Percentiles rank a stretch among this genome's conserved stretches.
phyloP scores from a whole-genome alignment of 371 early-diverging fungal species.

The Fennellomyces sp. region DNA sequence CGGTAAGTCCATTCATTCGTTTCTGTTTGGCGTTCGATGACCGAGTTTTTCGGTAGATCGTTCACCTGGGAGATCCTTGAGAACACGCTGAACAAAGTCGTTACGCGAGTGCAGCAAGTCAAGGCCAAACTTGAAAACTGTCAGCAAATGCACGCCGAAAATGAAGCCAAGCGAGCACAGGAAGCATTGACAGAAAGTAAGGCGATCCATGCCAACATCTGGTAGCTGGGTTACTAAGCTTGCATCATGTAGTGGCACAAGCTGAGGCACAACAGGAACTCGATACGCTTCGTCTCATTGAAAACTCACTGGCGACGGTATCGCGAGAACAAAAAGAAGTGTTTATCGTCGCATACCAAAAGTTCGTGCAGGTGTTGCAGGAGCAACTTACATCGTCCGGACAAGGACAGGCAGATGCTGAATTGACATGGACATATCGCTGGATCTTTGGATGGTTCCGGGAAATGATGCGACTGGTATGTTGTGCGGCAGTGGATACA shows the following conservation, averaged over 20 bases:
- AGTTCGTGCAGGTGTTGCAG: constrained; percentile 66
- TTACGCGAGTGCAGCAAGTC: constrained; percentile 79
- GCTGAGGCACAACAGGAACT: constrained; percentile 52
- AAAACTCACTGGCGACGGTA: constrained; percentile 69
- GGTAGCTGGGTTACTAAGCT: neutral
- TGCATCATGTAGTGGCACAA: constrained; percentile 29
- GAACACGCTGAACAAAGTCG: constrained; percentile 82
- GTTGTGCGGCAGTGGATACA: neutral
- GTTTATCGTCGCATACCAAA: constrained; percentile 74
- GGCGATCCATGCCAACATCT: neutral
- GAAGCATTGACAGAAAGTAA: constrained; percentile 37
- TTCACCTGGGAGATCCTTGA: constrained; percentile 81
- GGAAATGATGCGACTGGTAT: constrained; percentile 73
- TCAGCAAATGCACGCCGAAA: constrained; percentile 34
- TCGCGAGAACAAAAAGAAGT: constrained; percentile 83
- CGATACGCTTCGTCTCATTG: constrained; percentile 59
- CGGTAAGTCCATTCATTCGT: constrained; percentile 25
- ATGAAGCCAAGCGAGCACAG: constrained; percentile 33
- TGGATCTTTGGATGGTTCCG: constrained; percentile 86
- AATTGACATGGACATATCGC: constrained; percentile 58
- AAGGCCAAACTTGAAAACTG: constrained; percentile 53
- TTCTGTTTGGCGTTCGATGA: neutral
- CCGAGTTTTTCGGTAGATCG: constrained; percentile 34
- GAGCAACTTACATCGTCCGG: constrained; percentile 40
- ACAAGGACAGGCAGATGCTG: constrained; percentile 45